Percentiles rank a stretch among this genome's conserved stretches.
phyloP scores from a whole-genome alignment of 768 basidiomycete genomes.

The Mycena galericulata region DNA sequence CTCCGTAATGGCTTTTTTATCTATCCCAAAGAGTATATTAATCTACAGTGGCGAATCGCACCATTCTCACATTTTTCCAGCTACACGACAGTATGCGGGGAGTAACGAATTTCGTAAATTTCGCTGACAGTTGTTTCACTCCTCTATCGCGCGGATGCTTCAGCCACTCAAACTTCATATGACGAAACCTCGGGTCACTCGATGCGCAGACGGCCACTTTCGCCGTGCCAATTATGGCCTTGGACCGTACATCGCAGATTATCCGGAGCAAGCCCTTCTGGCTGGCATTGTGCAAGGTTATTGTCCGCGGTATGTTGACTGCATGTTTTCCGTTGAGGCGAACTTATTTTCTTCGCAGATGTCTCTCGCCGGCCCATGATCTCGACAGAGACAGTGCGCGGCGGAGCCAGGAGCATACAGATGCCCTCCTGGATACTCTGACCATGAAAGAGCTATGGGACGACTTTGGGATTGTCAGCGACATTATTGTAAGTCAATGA shows the following conservation, averaged over 20 bases:
- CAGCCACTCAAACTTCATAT: conserved; percentile 24
- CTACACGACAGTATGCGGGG: conserved; percentile 19
- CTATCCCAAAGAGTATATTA: conserved; percentile 34
- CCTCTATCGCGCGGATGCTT: conserved; percentile 32
- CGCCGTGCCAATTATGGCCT: conserved; percentile 34
- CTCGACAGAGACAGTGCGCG: neutral
- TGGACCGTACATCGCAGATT: conserved; percentile 38
- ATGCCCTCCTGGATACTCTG: conserved; percentile 19
- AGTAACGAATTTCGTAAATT: conserved; percentile 33
- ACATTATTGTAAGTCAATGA: conserved; percentile 36
- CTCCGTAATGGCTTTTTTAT: neutral
- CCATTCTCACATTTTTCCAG: neutral
- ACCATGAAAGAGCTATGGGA: conserved; percentile 37
- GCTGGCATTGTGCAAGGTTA: conserved; percentile 32
- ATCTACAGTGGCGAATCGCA: neutral
- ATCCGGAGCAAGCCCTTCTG: conserved; percentile 36
- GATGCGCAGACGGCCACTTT: conserved; percentile 34
- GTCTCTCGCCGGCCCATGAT: neutral
- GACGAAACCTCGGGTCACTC: conserved; percentile 23
- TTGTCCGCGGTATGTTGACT: conserved; percentile 31
- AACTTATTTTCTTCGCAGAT: neutral
- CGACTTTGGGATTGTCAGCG: conserved; percentile 34
- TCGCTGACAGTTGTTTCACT: conserved; percentile 36
- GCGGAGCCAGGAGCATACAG: conserved; percentile 31
- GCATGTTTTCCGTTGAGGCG: neutral